Percentiles rank a stretch among this genome's conserved stretches.
Conservation (phyloP, 208 protist species). For the Leishmania braziliensis region DNA sequence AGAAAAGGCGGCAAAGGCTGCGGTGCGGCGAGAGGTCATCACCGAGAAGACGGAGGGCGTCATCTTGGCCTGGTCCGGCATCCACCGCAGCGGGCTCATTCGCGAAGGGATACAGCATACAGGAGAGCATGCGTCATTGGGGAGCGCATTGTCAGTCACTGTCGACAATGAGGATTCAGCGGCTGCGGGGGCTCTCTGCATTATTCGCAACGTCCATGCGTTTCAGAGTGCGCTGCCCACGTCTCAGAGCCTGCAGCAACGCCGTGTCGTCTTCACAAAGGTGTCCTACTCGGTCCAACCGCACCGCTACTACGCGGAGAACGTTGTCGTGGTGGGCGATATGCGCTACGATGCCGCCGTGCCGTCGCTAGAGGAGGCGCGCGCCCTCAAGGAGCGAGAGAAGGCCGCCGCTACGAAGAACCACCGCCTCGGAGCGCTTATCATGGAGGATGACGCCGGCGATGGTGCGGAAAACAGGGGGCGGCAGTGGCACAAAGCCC, state of each 20-base stretch:
- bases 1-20: constrained; percentile 23
- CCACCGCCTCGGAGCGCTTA: constrained; percentile 22
- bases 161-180: constrained; percentile 1
- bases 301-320: constrained; percentile 71
- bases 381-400: constrained; percentile 43
- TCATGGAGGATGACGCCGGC: constrained; percentile 25
- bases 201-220: constrained; percentile 77
- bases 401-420: constrained; percentile 25
- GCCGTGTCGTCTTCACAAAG: constrained; percentile 69
- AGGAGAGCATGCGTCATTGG: not conserved
- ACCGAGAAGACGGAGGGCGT: constrained; percentile 35
- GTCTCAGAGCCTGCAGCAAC: constrained; percentile 61
- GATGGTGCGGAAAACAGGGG: not conserved
- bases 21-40: constrained; percentile 46
- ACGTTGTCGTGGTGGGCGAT: constrained; percentile 57
- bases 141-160: constrained; percentile 15
- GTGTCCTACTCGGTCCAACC: constrained; percentile 62
- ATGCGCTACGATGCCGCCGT: constrained; percentile 54
- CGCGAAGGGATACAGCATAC: constrained; percentile 24
- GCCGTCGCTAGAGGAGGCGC: constrained; percentile 41
- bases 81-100: constrained; percentile 81
- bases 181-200: constrained; percentile 35
- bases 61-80: constrained; percentile 72
- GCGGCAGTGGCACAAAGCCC: not conserved
- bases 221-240: constrained; percentile 85